phyloP scores from a whole-genome alignment of 371 early-diverging fungal genomes.

The Circinella umbellata region DNA sequence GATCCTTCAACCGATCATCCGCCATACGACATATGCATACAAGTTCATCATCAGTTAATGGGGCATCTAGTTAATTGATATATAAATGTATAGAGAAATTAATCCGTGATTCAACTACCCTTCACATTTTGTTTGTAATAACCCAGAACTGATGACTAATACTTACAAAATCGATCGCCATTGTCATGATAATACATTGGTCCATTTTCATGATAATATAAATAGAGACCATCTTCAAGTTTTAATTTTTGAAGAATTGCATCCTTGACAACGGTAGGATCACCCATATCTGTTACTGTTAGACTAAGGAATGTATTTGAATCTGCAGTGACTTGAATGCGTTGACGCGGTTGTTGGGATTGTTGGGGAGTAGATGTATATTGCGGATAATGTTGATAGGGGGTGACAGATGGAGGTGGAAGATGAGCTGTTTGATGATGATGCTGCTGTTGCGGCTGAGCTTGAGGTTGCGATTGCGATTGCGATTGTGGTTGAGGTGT shows the following conservation, averaged over 20 bases:
- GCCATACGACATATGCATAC: constrained; percentile 47
- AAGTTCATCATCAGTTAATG: constrained; percentile 42
- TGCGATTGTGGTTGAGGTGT: background rate
- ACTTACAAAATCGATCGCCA: constrained; percentile 28
- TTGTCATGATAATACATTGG: constrained; percentile 26
- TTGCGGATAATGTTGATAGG: constrained; percentile 6
- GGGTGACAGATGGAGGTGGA: background rate
- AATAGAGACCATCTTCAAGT: constrained; percentile 34
- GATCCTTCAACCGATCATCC: constrained; percentile 42
- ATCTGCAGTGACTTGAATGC: constrained; percentile 42
- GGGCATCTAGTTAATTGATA: constrained; percentile 25
- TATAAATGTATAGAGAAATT: too few species aligned
- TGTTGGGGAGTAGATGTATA: constrained; percentile 13
- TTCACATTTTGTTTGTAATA: too few species aligned
- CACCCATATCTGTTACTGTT: constrained; percentile 47
- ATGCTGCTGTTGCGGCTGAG: constrained; percentile 9
- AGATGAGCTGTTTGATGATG: background rate
- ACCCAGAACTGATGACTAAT: too few species aligned
- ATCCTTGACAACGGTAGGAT: constrained; percentile 40
- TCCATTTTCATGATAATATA: constrained; percentile 53
- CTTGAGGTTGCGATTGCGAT: background rate
- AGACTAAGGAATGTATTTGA: constrained; percentile 47
- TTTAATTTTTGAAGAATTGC: constrained; percentile 47
- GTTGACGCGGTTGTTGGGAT: constrained; percentile 8
- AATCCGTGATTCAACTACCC: too few species aligned